Base-by-base conservation (phyloP, 2,329 filamentous ascomycete species). In the Claviceps fusiformis region DNA sequence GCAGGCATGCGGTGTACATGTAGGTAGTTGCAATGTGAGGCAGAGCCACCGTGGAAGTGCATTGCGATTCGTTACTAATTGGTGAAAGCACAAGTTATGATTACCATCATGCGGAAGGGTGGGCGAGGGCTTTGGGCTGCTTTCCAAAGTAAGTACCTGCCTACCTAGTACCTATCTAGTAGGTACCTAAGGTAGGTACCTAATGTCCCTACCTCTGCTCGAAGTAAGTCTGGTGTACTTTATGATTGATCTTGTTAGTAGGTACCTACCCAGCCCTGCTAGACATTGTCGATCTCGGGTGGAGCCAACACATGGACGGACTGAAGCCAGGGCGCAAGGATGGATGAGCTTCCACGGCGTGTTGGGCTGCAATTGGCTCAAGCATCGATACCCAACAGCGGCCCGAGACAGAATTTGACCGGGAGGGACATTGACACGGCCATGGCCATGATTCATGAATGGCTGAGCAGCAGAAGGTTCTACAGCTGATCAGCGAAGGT, bases 331-430 rank as follows among this genome's bases (percentile, higher is more conserved):
- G 47, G 29, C 44, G 24, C 51, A 19, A 15, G 17, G 47, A 35
- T 49, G 7, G 29, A 19, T 19, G 17, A 31, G 47, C 31, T 19
- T 27, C 29, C 15, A 44, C 56, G 61, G 62, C 62, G 61, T 59
- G 64, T 69, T 68, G 62, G 67, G 68, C 67, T 61, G 59, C 63
- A 66, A 71, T 65, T 65, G 64, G 68, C 61, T 59, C 60, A 63
- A 61, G 68, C 68, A 64, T 71, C 68, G 69, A 62, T 71, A 68
- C 69, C 69, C 69, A 70, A 71, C 66, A 56, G 59, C 56, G 54
- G 57, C 59, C 59, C 57, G 55, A 60, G 56, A 55, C 54, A 24
- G 51, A 24, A 24, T 24, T 24, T 24, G 24, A 24, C 24, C 24
- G 24, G 24, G 24, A 24, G 24, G 24, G 24, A 24, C 24, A 24